Evolutionary conservation across 1,139 yeast genomes (phyloP).

Genomic region (Hansenula lynferdii): DNA sequence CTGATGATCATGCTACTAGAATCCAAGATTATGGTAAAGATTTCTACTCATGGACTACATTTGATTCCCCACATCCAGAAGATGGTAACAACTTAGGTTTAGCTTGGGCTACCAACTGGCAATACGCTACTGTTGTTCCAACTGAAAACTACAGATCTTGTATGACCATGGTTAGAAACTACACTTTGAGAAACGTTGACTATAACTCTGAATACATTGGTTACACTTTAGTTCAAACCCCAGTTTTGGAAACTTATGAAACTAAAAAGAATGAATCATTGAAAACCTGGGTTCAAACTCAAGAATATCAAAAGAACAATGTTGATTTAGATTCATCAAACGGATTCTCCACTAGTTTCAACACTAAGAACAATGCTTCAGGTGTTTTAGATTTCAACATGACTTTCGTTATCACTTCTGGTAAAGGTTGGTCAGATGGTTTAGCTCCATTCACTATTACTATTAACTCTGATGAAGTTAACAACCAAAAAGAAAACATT

Average conservation of each 20-base stretch:
- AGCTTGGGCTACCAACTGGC: conserved; percentile 38
- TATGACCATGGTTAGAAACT: conserved; percentile 1
- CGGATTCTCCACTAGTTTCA: not conserved
- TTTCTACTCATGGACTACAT: conserved; percentile 31
- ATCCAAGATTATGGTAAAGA: conserved; percentile 32
- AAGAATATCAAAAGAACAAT: not conserved
- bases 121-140: conserved; percentile 29
- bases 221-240: conserved; percentile 2
- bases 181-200: conserved; percentile 1
- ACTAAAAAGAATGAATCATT: not conserved
- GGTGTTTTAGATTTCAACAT: conserved; percentile 2
- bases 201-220: not conserved
- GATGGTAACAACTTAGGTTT: conserved; percentile 22
- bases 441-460: not conserved
- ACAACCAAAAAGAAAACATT: not conserved
- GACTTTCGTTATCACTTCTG: not conserved
- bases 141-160: conserved; percentile 27
- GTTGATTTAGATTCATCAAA: not conserved
- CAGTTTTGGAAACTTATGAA: conserved; percentile 2
- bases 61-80: conserved; percentile 16
- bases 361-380: not conserved
- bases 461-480: not conserved
- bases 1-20: conserved; percentile 25
- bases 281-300: conserved; percentile 1
- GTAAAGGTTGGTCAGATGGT: conserved; percentile 1